Conservation (phyloP, 768 basidiomycete genomes). For the Boletales sp. region DNA sequence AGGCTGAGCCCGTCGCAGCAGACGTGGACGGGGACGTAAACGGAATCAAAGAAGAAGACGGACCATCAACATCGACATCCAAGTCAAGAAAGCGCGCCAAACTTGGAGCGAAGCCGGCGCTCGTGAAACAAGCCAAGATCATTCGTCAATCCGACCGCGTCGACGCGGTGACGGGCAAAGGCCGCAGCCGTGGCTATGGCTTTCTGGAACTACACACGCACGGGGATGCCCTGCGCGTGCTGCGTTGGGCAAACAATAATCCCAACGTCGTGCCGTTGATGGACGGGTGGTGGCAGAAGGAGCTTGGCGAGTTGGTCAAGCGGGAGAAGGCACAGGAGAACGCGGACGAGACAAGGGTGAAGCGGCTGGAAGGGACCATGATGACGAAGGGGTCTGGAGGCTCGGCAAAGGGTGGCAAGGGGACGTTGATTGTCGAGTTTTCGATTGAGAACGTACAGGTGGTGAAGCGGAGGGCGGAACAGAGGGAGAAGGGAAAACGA, state of each 20-base stretch:
- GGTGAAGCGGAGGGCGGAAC: constrained; percentile 67
- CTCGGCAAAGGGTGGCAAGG: constrained; percentile 36
- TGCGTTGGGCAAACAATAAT: constrained; percentile 96
- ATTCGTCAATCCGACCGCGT: constrained; percentile 87
- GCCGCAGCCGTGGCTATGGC: constrained; percentile 90
- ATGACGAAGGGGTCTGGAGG: constrained; percentile 25
- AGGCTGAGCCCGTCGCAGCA: constrained; percentile 35
- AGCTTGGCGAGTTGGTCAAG: constrained; percentile 57
- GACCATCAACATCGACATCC: background rate
- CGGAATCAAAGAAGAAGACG: constrained; percentile 22
- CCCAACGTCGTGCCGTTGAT: constrained; percentile 59
- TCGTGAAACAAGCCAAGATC: constrained; percentile 89
- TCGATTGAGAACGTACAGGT: constrained; percentile 95
- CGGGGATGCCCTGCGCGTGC: constrained; percentile 83
- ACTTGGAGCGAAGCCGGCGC: constrained; percentile 33
- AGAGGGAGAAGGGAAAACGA: constrained; percentile 35
- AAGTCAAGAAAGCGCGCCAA: constrained; percentile 23
- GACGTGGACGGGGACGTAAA: constrained; percentile 26
- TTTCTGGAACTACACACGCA: constrained; percentile 90
- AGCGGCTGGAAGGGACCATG: constrained; percentile 57
- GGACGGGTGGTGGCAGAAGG: constrained; percentile 83
- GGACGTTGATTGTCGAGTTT: constrained; percentile 85
- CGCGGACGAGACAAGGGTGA: constrained; percentile 49
- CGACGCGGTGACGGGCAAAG: constrained; percentile 83
- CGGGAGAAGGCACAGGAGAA: constrained; percentile 46